Evolutionary conservation across 1,139 yeast genomes (phyloP), one percentile per base, ranked within the genome.

Genomic region (Pichia sp.): DNA sequence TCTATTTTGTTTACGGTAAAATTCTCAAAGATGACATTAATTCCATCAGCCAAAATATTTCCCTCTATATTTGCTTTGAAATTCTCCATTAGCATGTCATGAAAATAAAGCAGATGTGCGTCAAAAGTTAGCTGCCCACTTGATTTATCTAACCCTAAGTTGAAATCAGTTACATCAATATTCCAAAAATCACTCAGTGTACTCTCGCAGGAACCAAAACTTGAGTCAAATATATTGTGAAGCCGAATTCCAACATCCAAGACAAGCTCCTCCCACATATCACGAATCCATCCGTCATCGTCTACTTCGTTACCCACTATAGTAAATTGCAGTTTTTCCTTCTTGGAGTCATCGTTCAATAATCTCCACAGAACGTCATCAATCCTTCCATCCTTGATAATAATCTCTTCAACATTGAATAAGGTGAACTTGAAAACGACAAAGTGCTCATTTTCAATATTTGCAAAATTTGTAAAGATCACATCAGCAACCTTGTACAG

Each of bases 291-390:
- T 3, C 9, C 17, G 4, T 12, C 41, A 29, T 46, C n/a, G 4
- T 12, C 14, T 38, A n/a, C 29, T 3, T 41, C n/a, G 24, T 41
- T n/a, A n/a, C 55, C 55, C 31, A 16, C 34, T 7, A 53, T 7
- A 27, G 14, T 7, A n/a, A 56, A 10, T 27, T 38, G 27, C 30
- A 56, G 42, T 8, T 29, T 34, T 1, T 33, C 48, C 4, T 43
- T 7, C 2, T 49, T 27, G 4, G 49, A 40, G 49, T 56, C 53
- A 31, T 51, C 50, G 33, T 53, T 53, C 2, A 55, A 30, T 4
- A 48, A 1, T 17, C 53, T 46, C 49, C 52, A 48, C 3, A 55
- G 6, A 12, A 55, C 3, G n/a, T 53, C 54, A 38, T 51, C 36
- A 16, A 49, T 33, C 3, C 41, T n/a, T 0, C 53, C 53, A 3